Conservation (phyloP, 768 basidiomycete species). For the Favolaschia claudopus region DNA sequence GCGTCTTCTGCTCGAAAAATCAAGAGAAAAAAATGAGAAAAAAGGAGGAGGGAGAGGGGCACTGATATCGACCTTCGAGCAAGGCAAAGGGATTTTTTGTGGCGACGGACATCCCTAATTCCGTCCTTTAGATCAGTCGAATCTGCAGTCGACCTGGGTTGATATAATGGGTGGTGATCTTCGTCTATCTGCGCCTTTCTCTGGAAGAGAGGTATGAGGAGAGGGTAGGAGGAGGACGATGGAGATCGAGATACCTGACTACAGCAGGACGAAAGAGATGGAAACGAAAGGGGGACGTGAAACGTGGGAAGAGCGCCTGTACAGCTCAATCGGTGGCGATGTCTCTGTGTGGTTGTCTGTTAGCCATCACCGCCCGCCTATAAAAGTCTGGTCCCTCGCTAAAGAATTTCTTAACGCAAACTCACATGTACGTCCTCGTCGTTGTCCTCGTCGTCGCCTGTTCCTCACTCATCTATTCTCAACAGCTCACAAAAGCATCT, state of each 20-base stretch:
- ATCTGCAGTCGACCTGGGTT: slow-evolving; percentile 22
- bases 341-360: too few relatives aligned
- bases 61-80: slow-evolving; percentile 84
- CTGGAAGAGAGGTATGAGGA: not conserved
- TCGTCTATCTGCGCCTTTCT: slow-evolving; percentile 7
- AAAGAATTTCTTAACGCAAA: slow-evolving; percentile 55
- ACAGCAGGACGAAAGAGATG: not conserved
- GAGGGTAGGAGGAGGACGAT: not conserved
- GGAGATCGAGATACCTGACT: not conserved
- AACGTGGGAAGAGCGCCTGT: too few relatives aligned
- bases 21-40: slow-evolving; percentile 27
- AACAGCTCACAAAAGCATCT: slow-evolving; percentile 87
- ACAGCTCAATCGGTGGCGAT: too few relatives aligned
- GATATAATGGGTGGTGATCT: not conserved
- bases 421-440: slow-evolving; percentile 59
- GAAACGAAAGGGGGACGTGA: too few relatives aligned
- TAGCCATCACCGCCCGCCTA: too few relatives aligned
- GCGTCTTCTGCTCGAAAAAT: slow-evolving; percentile 52
- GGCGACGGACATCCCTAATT: slow-evolving; percentile 93
- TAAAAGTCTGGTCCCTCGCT: too few relatives aligned
- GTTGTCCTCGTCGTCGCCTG: not conserved
- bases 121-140: slow-evolving; percentile 42
- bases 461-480: slow-evolving; percentile 24
- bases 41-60: slow-evolving; percentile 15
- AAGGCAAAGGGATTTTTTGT: slow-evolving; percentile 86